Evolutionary conservation across 169 alveolate species (phyloP), one percentile per base, ranked within the genome.

Genomic region (Sarcocystis neurona): DNA sequence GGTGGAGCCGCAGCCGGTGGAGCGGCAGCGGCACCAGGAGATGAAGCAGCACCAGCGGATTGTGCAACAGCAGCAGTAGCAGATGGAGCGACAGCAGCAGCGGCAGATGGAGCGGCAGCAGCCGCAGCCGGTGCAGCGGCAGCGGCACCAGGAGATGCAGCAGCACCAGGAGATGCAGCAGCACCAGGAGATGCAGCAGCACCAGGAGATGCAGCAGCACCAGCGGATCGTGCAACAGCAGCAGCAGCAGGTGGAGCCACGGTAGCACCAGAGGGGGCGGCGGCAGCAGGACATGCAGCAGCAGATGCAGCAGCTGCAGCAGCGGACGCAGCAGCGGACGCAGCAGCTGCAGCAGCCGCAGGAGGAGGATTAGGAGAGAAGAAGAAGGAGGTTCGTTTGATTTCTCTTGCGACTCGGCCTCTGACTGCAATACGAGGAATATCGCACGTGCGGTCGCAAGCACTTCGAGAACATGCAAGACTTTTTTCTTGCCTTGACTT

Each of bases 361-460:
- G 66, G 66, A 53, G 66, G 12, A 12, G 66, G 23, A 23, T 53
- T 23, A 15, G 66, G 30, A 53, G 66, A 53, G 23, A 53, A 53
- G 66, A 15, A 23, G 12, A 15, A 53, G 30, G 12, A 12, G 41
- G 46, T 37, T 23, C 82, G 58, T 18, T 56, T 72, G 32, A 39
- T 56, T 27, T 72, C 47, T 2, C 32, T 72, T 4, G 58, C 53
- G 6, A 23, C 82, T 12, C 12, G 30, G 46, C 32, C 82, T 32
- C 82, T 72, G 56, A 23, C 41, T 27, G 41, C 56, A 48, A 48
- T 72, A 27, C 39, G 82, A 39, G 82, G 82, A 15, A 72, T 72
- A 30, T 72, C 82, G 82, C 8, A 72, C 20, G 18, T 72, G 37
- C 82, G 82, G 39, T 72, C 56, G n/a, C 15, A 43, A 53, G 34